Percentiles rank a stretch among this genome's conserved stretches.
Conservation (phyloP, 345 rosid genomes). For the Camelina neglecta region DNA sequence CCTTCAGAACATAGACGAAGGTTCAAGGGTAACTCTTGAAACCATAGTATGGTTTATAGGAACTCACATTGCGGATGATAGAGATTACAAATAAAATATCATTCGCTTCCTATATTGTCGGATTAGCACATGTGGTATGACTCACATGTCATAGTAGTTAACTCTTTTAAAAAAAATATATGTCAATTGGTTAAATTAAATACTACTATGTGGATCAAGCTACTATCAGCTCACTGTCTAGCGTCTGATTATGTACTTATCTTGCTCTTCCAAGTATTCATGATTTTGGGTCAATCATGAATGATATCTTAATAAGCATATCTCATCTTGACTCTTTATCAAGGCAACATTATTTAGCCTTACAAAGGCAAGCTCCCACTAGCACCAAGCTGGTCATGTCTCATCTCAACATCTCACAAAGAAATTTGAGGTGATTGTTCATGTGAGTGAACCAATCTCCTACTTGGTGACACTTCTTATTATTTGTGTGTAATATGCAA, state of each 20-base stretch:
- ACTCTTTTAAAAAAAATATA: background rate
- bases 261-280: background rate
- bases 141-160: constrained; percentile 11
- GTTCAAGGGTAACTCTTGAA: too few species aligned
- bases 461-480: background rate
- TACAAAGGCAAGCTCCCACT: too few species aligned
- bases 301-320: background rate
- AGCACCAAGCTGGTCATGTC: too few species aligned
- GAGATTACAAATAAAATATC: background rate
- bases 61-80: background rate
- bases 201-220: background rate
- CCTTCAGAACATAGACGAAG: too few species aligned
- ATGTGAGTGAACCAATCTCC: background rate
- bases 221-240: background rate
- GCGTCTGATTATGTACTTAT: background rate
- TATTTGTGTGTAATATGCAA: background rate
- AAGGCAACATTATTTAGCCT: background rate
- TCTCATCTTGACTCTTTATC: constrained; percentile 12
- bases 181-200: background rate
- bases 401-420: background rate
- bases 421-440: background rate
- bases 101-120: background rate
- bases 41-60: background rate
- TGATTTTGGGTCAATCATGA: background rate
- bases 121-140: background rate